Conservation (phyloP, 116 monocot genomes). For the Thalassia testudinum region DNA sequence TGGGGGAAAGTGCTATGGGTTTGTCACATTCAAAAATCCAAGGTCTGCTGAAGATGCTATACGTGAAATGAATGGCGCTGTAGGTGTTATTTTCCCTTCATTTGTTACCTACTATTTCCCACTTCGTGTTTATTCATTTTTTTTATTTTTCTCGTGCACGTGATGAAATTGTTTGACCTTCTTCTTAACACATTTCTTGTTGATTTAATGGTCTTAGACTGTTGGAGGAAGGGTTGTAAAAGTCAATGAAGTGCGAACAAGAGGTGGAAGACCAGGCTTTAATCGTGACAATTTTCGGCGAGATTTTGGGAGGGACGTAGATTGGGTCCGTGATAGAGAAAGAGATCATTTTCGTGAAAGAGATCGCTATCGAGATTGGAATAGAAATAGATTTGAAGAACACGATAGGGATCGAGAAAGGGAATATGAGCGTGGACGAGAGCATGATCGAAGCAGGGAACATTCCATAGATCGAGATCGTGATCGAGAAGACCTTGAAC, state of each 20-base stretch:
- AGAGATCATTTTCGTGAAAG: conserved; percentile 33
- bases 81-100: conserved; percentile 18
- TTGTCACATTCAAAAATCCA: conserved; percentile 83
- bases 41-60: conserved; percentile 78
- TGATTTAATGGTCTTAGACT: conserved; percentile 17
- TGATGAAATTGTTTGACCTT: background rate
- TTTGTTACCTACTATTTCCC: no score
- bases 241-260: conserved; percentile 77
- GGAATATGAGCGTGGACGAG: conserved; percentile 35
- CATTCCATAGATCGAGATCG: conserved; percentile 26
- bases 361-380: conserved; percentile 36
- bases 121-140: background rate
- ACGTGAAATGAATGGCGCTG: conserved; percentile 74
- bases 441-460: conserved; percentile 34
- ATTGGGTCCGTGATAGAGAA: conserved; percentile 42
- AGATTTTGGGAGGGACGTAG: conserved; percentile 30
- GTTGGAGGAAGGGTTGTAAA: conserved; percentile 72
- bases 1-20: conserved; percentile 92
- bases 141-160: no score
- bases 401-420: conserved; percentile 36
- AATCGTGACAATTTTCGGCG: conserved; percentile 46
- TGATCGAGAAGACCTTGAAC: conserved; percentile 24
- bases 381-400: conserved; percentile 36
- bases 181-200: background rate
- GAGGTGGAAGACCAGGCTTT: conserved; percentile 45